These are phyloP conservation scores for Fusarium sp. DNA, from an alignment of 2,329 filamentous ascomycete genomes.

Conservation along the genomic window DNA sequence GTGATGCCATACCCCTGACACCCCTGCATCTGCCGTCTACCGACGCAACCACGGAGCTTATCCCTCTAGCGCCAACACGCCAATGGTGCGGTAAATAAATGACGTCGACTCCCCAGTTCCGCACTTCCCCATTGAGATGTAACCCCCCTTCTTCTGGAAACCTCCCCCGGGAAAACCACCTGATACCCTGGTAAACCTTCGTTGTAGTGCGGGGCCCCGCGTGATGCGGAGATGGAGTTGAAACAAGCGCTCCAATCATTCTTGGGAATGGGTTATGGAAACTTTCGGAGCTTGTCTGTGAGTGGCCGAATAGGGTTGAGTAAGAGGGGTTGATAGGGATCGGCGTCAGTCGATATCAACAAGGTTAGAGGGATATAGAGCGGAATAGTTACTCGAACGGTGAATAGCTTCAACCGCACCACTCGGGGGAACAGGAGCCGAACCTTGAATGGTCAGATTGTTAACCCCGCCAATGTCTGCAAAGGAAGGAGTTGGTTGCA, in stretches of 20 bases:
- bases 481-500: background rate
- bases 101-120: background rate
- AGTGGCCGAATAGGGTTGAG: background rate
- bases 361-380: background rate
- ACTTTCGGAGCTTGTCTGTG: background rate
- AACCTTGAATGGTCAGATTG: background rate
- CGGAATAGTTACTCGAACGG: background rate
- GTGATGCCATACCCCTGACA: background rate
- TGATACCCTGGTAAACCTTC: conserved; percentile 1
- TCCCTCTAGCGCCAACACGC: background rate
- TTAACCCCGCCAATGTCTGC: background rate
- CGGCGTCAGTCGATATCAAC: background rate
- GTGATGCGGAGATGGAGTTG: background rate
- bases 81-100: background rate
- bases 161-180: background rate
- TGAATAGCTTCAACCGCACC: background rate
- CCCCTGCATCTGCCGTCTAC: background rate
- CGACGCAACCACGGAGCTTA: background rate
- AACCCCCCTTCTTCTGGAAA: background rate
- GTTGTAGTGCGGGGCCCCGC: background rate
- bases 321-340: background rate
- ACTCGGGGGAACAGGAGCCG: background rate
- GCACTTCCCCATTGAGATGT: background rate
- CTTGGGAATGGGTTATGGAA: background rate
- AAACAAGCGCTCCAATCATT: conserved; percentile 1